Conservation (phyloP, 331 rosid species). For the Arachis monticola region DNA sequence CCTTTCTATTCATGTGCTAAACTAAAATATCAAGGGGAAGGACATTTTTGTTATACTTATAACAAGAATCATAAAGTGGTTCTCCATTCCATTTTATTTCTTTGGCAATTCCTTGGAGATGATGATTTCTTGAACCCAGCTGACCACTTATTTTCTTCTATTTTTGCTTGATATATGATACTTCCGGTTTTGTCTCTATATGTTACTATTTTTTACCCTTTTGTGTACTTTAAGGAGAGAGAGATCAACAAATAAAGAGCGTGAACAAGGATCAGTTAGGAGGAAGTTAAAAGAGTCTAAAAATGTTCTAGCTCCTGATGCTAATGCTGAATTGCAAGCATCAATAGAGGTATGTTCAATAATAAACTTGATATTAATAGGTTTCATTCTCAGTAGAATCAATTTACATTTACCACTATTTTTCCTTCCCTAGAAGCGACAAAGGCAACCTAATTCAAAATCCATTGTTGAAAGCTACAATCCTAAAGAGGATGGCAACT, state of each 20-base stretch:
- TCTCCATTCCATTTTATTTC: not conserved
- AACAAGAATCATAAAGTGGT: conserved; percentile 29
- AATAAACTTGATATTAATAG: conserved; percentile 19
- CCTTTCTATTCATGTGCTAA: conserved; percentile 22
- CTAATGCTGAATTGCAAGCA: conserved; percentile 64
- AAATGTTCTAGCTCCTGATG: conserved; percentile 65
- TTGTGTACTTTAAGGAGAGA: conserved; percentile 52
- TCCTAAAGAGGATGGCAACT: conserved; percentile 58
- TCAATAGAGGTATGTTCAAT: conserved; percentile 53
- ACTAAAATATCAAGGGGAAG: not conserved
- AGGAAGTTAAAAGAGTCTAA: conserved; percentile 54
- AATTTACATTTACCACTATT: conserved; percentile 29
- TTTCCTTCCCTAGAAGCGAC: conserved; percentile 56
- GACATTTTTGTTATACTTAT: conserved; percentile 19
- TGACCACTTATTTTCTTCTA: not conserved
- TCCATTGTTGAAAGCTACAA: conserved; percentile 59
- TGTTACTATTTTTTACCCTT: conserved; percentile 17
- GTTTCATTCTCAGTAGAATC: conserved; percentile 8
- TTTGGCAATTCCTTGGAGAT: conserved; percentile 26
- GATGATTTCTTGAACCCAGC: conserved; percentile 11
- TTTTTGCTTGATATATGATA: not conserved
- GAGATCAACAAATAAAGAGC: conserved; percentile 52
- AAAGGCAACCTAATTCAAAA: conserved; percentile 52
- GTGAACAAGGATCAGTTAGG: conserved; percentile 47
- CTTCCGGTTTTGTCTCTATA: conserved; percentile 15